phyloP scores from a whole-genome alignment of 352 stramenopile genomes.

The Globisporangium solare region DNA sequence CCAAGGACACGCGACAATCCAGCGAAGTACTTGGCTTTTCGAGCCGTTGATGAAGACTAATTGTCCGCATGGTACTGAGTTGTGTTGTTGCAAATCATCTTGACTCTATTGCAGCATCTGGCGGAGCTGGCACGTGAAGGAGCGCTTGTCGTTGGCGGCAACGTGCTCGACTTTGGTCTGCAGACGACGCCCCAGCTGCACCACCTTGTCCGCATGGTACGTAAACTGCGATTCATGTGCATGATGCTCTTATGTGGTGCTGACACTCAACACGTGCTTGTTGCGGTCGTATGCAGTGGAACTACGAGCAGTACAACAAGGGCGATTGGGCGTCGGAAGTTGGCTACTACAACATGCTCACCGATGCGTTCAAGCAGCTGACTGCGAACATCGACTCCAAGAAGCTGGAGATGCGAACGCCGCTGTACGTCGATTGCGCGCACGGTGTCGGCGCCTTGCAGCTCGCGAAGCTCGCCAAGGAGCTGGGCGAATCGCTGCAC shows the following conservation, averaged over 20 bases:
- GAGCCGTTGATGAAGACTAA: neutral
- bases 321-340: slow-evolving; percentile 86
- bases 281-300: slow-evolving; percentile 41
- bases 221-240: neutral
- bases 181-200: slow-evolving; percentile 98
- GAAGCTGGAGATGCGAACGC: slow-evolving; percentile 71
- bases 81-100: neutral
- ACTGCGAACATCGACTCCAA: slow-evolving; percentile 75
- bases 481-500: slow-evolving; percentile 73
- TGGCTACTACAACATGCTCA: slow-evolving; percentile 95
- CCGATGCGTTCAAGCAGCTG: slow-evolving; percentile 89
- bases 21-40: slow-evolving; percentile 42
- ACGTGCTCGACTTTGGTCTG: slow-evolving; percentile 93
- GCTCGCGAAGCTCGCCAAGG: slow-evolving; percentile 70
- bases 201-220: slow-evolving; percentile 93
- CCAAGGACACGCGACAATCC: slow-evolving; percentile 90
- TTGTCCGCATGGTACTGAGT: neutral
- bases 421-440: slow-evolving; percentile 91
- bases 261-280: too few relatives aligned
- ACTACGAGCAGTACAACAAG: slow-evolving; percentile 87
- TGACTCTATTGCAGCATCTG: slow-evolving; percentile 40
- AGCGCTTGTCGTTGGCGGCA: slow-evolving; percentile 84
- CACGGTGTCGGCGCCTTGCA: slow-evolving; percentile 90
- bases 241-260: slow-evolving; percentile 2
- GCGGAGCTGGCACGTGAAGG: slow-evolving; percentile 85